phyloP scores from a whole-genome alignment of 2,329 filamentous ascomycete species.

The Sporothrix euskadiensis region DNA sequence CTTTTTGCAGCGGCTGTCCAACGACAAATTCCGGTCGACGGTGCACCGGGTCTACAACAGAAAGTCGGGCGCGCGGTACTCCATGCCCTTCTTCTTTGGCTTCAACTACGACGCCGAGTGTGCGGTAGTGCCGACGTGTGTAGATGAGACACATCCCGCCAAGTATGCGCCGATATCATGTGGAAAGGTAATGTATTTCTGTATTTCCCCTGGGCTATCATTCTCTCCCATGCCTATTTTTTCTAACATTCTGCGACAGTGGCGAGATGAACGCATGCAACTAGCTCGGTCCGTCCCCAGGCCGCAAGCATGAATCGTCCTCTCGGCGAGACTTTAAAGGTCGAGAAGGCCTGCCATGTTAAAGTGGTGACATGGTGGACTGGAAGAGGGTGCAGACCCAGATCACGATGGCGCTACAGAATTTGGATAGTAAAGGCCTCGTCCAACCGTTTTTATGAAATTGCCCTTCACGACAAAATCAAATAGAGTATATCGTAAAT shows the following conservation, averaged over 20 bases:
- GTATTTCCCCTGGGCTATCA: too few relatives aligned
- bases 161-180: conserved; percentile 49
- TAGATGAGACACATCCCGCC: conserved; percentile 43
- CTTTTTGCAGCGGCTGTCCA: conserved; percentile 33
- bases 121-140: conserved; percentile 46
- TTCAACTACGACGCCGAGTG: conserved; percentile 50
- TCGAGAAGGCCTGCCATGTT: not conserved
- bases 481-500: not conserved
- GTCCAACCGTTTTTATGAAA: not conserved
- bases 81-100: conserved; percentile 38
- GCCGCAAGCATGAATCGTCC: not conserved
- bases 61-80: conserved; percentile 28
- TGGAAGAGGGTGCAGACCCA: not conserved
- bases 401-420: not conserved
- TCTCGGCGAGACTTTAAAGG: not conserved
- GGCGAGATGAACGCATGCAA: conserved; percentile 32
- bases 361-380: not conserved
- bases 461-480: not conserved
- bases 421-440: not conserved
- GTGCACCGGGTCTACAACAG: conserved; percentile 33
- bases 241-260: conserved; percentile 22
- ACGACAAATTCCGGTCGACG: conserved; percentile 33
- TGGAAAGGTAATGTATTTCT: conserved; percentile 35
- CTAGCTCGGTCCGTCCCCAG: conserved; percentile 23
- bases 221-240: too few relatives aligned